Base-by-base conservation (phyloP, 257 asterid species). In the Solanum arcanum region DNA sequence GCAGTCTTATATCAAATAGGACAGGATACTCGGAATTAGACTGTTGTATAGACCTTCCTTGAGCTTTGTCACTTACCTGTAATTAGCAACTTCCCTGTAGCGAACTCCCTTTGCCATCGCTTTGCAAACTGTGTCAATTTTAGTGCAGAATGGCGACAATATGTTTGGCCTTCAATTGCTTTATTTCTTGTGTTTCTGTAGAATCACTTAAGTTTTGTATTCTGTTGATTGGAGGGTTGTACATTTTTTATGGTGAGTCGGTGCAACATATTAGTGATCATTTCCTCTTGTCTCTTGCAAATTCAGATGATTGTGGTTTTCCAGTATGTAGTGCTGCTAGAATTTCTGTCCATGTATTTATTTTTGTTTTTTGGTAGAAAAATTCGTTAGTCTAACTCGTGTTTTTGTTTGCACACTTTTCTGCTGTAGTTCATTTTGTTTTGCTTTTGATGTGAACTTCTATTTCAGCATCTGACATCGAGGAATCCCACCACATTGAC, bases 381-480 rank as follows among this genome's bases (percentile, higher is more conserved):
- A 66, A 41, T 66, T 44, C 39, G 44, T 13, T 84, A 39, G 77
- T 62, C 64, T 66, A n/a, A 68, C 35, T 85, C 27, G 31, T 85
- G 49, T 56, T 44, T 69, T 68, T 85, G 35, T 70, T 70, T 70
- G 60, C 69, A 47, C 29, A 84, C 77, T 42, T 47, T 64, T 27
- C 46, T 25, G 29, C 66, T 70, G 87, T 37, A 44, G 87, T 70
- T 31, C 27, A 70, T 84, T 86, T 52, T 13, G 46, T 66, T 74
- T 87, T 86, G 82, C 82, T 88, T 83, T 80, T 77, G 83, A 70
- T 35, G 78, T 86, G 39, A 88, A 78, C 83, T 86, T 88, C 90
- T 85, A 86, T 88, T 89, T 88, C 97, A 97, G 99, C 92, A 91
- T 76, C 97, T 96, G 91, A 90, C 98, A 21, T 98, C 94, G 92